Evolutionary conservation across 2,329 filamentous ascomycete species (phyloP), one percentile per base, ranked within the genome.

Genomic region (Fusarium phyllophilum): DNA sequence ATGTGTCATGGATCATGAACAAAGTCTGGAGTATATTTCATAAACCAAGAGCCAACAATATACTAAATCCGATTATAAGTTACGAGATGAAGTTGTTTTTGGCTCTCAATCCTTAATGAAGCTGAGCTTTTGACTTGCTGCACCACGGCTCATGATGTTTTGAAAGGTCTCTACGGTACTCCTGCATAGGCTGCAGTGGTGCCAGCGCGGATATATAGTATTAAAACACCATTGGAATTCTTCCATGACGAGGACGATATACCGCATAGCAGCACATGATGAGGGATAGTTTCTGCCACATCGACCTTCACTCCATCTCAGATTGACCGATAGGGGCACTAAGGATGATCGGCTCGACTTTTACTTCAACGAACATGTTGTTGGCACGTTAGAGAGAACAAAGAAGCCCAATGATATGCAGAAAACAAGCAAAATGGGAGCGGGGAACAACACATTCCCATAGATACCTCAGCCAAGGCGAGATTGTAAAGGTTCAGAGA

Each of bases 191-290:
- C 41, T 18, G 20, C 18, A 8, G n/a, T 26, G 29, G 33, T 49
- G n/a, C 20, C 51, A 18, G 22, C 3, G 24, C 8, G 26, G 51
- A 41, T 55, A 55, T 29, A 42, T 31, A 31, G 20, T 12, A 55
- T n/a, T n/a, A 10, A 31, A n/a, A n/a, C 17, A 14, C 26, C 14
- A 29, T 38, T 33, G 34, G 38, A 22, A 58, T 20, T 59, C 51
- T n/a, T 31, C 26, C 59, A 64, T 74, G 63, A 67, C 65, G 68
- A 68, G 42, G 48, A 64, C 62, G 38, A 68, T 66, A 44, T 55
- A 36, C 11, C 20, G 8, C 18, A 55, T 29, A 36, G 29, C 12
- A 48, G 59, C 48, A 73, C 66, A 74, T 74, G 62, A 62, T 52
- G 46, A 51, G 44, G 41, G 38, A 56, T 44, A 56, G 33, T 51